Percentiles rank a stretch among this genome's conserved stretches.
phyloP scores from a whole-genome alignment of 306 rosid genomes.

The Erythrophleum fordii region DNA sequence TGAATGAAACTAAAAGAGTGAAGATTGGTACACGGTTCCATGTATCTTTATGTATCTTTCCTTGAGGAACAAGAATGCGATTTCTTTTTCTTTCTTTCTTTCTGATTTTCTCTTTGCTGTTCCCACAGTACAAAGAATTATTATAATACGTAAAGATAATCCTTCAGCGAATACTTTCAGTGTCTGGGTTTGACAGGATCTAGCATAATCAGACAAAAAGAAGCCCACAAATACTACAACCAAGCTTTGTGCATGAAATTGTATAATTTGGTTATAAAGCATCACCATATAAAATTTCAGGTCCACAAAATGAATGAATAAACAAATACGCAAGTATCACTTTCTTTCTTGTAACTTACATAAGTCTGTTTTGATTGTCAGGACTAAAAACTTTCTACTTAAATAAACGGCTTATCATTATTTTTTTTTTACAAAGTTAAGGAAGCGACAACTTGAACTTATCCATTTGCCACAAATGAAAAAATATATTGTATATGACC shows the following conservation, averaged over 20 bases:
- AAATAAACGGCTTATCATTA: no score
- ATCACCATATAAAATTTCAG: neutral
- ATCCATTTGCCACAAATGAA: neutral
- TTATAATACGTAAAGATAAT: neutral
- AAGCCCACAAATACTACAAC: neutral
- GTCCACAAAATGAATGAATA: no score
- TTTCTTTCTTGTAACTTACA: neutral
- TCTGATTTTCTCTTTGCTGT: neutral
- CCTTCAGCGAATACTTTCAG: slow-evolving; percentile 26
- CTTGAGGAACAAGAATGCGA: slow-evolving; percentile 4
- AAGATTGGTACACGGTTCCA: slow-evolving; percentile 27
- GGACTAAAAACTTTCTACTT: no score
- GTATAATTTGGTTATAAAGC: neutral
- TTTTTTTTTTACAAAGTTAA: neutral
- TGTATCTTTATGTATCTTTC: slow-evolving; percentile 21
- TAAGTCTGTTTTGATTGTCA: neutral
- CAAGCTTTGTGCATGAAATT: neutral
- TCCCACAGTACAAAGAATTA: neutral
- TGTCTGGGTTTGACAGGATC: slow-evolving; percentile 28
- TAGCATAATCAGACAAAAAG: slow-evolving; percentile 33
- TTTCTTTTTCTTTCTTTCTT: slow-evolving; percentile 16
- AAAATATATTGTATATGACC: no score
- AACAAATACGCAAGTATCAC: no score
- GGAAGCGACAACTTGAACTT: neutral
- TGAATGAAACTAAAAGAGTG: slow-evolving; percentile 27